Evolutionary conservation across 805 yeast genomes (phyloP), one percentile per base, ranked within the genome.

Genomic region (Hanseniaspora meyeri): DNA sequence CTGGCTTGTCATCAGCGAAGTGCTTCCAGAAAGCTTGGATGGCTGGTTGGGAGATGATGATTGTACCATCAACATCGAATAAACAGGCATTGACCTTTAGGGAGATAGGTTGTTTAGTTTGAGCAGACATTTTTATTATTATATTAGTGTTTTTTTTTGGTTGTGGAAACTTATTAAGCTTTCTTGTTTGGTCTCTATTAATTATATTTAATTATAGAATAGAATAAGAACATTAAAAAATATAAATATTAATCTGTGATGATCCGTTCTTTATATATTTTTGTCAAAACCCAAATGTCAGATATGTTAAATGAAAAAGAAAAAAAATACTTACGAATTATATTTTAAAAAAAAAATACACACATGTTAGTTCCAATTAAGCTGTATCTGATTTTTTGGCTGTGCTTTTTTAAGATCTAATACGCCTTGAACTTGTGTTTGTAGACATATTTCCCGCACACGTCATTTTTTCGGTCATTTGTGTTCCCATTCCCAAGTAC

Each of bases 61-160:
- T 74, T 32, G 95, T 87, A 55, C 95, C 95, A 68, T 87, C 95
- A 54, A 89, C 81, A 71, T 87, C 95, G 70, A 87, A 87, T 60
- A 85, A 77, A 61, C 77, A 72, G 42, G 79, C 79, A 62, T 74
- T 68, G 50, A 74, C 70, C 51, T 66, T 67, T 36, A 72, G 58
- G 53, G 66, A 64, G 49, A 68, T 57, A 49, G 70, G 68, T 53
- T 53, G 46, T 62, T 65, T 62, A 46, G 38, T 34, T 42, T 64
- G 51, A 55, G 55, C 56, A 49, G 58, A 43, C 57, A 51, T 59
- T 45, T 19, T 49, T 19, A 50, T 40, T 50, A 43, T 31, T 56
- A 10, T 40, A 14, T 20, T n/a, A 43, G 20, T 50, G 11, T 40
- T 7, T 20, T n/a, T 11, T 34, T 17, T 34, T 6, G 27, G 2